phyloP scores from a whole-genome alignment of 805 yeast genomes.

The Teunomyces atbi region DNA sequence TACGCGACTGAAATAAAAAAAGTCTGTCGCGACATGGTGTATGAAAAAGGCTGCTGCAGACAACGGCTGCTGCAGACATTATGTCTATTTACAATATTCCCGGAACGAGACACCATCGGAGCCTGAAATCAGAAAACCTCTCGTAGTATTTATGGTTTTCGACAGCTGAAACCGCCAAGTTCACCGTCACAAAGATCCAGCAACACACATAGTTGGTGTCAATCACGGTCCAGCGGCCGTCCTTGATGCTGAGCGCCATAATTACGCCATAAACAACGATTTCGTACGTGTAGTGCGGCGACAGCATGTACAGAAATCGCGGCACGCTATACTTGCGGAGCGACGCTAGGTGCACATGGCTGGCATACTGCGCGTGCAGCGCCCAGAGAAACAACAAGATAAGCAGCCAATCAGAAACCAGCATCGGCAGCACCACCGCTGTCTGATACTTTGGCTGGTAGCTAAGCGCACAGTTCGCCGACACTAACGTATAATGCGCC shows the following conservation, averaged over 20 bases:
- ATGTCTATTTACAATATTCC: slow-evolving; percentile 20
- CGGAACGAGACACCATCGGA: slow-evolving; percentile 39
- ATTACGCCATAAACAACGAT: slow-evolving; percentile 49
- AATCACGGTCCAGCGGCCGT: slow-evolving; percentile 15
- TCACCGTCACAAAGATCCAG: slow-evolving; percentile 38
- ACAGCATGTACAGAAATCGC: slow-evolving; percentile 38
- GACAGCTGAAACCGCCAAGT: slow-evolving; percentile 54
- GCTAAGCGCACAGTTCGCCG: neutral
- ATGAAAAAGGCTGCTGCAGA: neutral
- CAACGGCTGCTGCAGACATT: neutral
- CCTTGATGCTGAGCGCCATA: slow-evolving; percentile 16
- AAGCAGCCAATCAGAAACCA: slow-evolving; percentile 12
- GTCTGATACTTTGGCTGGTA: slow-evolving; percentile 8
- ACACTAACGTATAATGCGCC: slow-evolving; percentile 51
- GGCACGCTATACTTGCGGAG: slow-evolving; percentile 61
- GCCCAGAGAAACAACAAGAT: slow-evolving; percentile 42
- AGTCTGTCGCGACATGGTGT: neutral
- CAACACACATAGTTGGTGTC: slow-evolving; percentile 21
- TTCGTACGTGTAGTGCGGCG: slow-evolving; percentile 75
- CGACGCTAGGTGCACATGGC: slow-evolving; percentile 49
- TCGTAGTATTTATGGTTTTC: slow-evolving; percentile 51
- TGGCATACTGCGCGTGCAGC: slow-evolving; percentile 51
- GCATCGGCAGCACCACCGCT: neutral
- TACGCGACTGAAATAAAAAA: neutral
- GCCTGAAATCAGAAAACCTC: slow-evolving; percentile 26